phyloP scores from a whole-genome alignment of 495 filamentous ascomycete species.

The Penicillium dipodomyicola region DNA sequence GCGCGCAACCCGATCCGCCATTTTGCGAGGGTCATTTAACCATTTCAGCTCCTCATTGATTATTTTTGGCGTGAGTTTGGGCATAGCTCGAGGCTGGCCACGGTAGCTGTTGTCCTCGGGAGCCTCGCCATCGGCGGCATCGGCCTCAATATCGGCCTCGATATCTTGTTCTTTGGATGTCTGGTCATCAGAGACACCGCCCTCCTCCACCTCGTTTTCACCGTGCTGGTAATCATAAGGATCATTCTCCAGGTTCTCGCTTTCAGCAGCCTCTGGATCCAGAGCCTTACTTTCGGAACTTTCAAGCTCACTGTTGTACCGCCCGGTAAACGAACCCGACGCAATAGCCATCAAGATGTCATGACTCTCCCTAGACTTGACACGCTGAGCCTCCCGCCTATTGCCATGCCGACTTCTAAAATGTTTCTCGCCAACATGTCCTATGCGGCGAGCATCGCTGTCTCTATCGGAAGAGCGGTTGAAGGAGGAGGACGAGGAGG shows the following conservation, averaged over 20 bases:
- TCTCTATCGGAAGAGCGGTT: not conserved
- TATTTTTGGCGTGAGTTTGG: slow-evolving; percentile 19
- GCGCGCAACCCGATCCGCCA: slow-evolving; percentile 60
- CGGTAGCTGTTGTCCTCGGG: not conserved
- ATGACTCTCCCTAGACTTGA: not conserved
- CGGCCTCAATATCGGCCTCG: not conserved
- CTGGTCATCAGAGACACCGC: not conserved
- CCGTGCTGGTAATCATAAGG: not conserved
- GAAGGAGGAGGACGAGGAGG: not conserved
- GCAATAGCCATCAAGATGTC: slow-evolving; percentile 25
- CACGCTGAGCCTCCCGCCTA: not conserved
- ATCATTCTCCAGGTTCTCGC: not conserved
- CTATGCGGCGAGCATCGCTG: not conserved
- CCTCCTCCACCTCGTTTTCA: not conserved
- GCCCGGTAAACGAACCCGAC: not conserved
- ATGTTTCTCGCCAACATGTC: not conserved
- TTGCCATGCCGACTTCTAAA: not conserved
- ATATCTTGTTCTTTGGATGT: not conserved
- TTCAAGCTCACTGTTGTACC: not conserved
- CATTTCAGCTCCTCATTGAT: slow-evolving; percentile 57
- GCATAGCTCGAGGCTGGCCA: not conserved
- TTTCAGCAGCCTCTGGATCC: not conserved
- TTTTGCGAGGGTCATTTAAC: slow-evolving; percentile 61
- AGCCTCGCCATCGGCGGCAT: not conserved
- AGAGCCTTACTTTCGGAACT: slow-evolving; percentile 1